phyloP scores from a whole-genome alignment of 2,329 filamentous ascomycete genomes.

The Alternaria sp. region DNA sequence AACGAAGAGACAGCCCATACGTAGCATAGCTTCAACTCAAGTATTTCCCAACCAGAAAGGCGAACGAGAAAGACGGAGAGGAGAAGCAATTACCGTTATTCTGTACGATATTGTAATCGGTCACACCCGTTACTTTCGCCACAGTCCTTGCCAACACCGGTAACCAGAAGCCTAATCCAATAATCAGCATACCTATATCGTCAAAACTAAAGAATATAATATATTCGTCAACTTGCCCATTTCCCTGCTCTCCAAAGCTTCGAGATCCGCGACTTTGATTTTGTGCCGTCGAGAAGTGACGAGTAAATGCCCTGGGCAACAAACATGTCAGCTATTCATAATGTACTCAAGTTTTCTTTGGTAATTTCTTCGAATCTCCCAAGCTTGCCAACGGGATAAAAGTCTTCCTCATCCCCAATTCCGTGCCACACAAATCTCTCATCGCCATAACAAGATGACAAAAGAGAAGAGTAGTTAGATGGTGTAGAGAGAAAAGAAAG shows the following conservation, averaged over 20 bases:
- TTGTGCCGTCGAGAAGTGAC: slow-evolving; percentile 80
- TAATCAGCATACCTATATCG: not conserved
- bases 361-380: not conserved
- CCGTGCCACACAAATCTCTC: too few species aligned
- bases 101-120: slow-evolving; percentile 96
- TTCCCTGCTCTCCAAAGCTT: slow-evolving; percentile 68
- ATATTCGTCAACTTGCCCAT: slow-evolving; percentile 62
- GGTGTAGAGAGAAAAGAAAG: not conserved
- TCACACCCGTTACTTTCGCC: slow-evolving; percentile 71
- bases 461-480: not conserved
- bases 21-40: not conserved
- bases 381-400: not conserved
- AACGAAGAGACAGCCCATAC: not conserved
- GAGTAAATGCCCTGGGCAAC: slow-evolving; percentile 69
- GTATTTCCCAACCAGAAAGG: not conserved
- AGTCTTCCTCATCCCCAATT: not conserved
- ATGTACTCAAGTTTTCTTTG: not conserved
- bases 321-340: not conserved
- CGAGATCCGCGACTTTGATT: slow-evolving; percentile 77
- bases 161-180: slow-evolving; percentile 61
- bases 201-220: too few species aligned
- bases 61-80: too few species aligned
- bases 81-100: slow-evolving; percentile 72
- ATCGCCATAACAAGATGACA: not conserved
- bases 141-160: slow-evolving; percentile 77